Base-by-base conservation (phyloP, 1,284 basidiomycete genomes). In the Ceratobasidium sp. region DNA sequence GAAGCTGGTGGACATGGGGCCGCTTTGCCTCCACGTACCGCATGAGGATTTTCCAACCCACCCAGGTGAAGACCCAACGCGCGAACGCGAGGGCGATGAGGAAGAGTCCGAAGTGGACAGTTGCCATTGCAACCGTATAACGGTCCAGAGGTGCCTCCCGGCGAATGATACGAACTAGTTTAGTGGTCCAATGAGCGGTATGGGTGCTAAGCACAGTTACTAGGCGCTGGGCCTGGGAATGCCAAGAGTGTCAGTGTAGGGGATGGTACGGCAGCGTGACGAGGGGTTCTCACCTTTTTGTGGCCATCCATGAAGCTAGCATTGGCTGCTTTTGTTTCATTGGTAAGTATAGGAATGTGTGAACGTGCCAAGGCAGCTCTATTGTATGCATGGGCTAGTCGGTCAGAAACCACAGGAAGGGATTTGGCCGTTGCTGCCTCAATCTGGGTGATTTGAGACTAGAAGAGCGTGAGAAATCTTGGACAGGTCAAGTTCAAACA, bases 101-200 rank as follows among this genome's bases (percentile, higher is more conserved):
- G 42, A 66, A 54, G 25, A 66, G 62, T 54, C 50, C 52, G 11
- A 30, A 33, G 14, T 66, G 62, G 14, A 66, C 62, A 14, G 62
- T 52, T 25, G 52, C 41, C 62, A 66, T 66, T n/a, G 62, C 62
- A 16, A 66, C 62, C 30, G 62, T 66, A 21, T 66, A 25, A 13
- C 62, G 50, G 36, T 66, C 62, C 16, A 50, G 62, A 33, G 62
- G 62, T 5, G 62, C 62, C 30, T 66, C 52, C 21, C 52, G 62
- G 27, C 62, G 52, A 52, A 66, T 52, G 21, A 66, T 66, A 23
- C 62, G 62, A 21, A 66, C 9, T 19, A 66, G 62, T 29, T 66
- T 66, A n/a, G 52, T 56, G 5, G 62, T 66, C 62, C 62, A 66
- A 27, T 66, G 62, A 33, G 62, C 62, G 9, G 62, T 56, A 23